A percentile compares a stretch with the other conserved stretches of the same genome.
Evolutionary conservation across 164 flowering plant genomes (phyloP).

Genomic region (Liriodendron chinense): DNA sequence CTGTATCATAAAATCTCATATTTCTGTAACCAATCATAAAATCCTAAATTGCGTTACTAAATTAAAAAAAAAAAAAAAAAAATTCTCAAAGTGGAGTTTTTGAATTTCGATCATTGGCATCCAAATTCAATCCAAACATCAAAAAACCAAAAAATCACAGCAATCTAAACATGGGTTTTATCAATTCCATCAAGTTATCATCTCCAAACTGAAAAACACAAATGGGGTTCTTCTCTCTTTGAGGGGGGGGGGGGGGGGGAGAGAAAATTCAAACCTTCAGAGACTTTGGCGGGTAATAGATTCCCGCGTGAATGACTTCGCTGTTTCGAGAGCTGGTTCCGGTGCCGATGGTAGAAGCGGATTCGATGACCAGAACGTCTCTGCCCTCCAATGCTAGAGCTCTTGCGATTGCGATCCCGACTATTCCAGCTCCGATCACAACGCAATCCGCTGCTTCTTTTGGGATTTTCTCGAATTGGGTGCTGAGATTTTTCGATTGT

Average conservation of each 20-base stretch:
- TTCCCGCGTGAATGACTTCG: slow-evolving; percentile 88
- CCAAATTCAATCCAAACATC: background rate
- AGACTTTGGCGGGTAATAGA: slow-evolving; percentile 69
- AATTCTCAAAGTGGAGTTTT: background rate
- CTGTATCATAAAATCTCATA: no score
- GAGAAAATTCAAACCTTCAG: slow-evolving; percentile 47
- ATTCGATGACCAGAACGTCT: slow-evolving; percentile 76
- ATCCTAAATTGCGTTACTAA: background rate
- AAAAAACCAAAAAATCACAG: background rate
- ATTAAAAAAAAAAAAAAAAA: background rate
- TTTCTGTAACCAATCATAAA: no score
- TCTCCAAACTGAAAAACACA: background rate
- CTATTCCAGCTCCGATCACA: slow-evolving; percentile 93
- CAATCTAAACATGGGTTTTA: background rate
- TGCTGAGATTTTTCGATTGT: slow-evolving; percentile 3
- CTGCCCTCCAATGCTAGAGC: slow-evolving; percentile 59
- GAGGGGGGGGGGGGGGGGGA: background rate
- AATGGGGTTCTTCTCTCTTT: background rate
- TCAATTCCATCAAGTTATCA: background rate
- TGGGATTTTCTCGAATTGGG: slow-evolving; percentile 14
- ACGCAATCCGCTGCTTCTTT: slow-evolving; percentile 76
- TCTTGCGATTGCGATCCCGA: slow-evolving; percentile 78
- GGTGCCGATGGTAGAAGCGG: slow-evolving; percentile 78
- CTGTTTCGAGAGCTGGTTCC: slow-evolving; percentile 86
- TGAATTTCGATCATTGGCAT: background rate